Evolutionary conservation across 768 basidiomycete genomes (phyloP), one percentile per base, ranked within the genome.

Genomic region (Sarcodon aspratus): DNA sequence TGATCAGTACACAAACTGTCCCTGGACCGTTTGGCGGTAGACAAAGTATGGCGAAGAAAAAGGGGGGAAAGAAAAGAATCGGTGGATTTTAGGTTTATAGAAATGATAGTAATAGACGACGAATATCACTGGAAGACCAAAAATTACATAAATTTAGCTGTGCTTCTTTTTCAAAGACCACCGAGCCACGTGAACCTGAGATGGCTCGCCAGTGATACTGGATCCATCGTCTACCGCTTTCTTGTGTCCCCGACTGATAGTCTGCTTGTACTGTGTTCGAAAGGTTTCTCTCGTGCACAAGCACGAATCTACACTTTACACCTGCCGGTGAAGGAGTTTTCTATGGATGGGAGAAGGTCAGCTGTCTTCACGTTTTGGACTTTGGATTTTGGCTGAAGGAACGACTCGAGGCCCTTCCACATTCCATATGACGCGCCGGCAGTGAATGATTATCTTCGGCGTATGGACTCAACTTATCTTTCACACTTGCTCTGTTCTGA

Each of bases 311-410:
- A 82, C 80, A 78, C 76, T 74, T 66, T 68, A 69, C 73, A 73
- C 74, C 70, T 78, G 76, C 72, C 72, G 67, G 71, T 69, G 69
- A 74, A 68, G 21, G 21, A 66, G 67, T 66, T 72, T 76, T 76
- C 73, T 76, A 86, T 87, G 85, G 82, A 84, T 83, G 82, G 79
- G 75, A 77, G 75, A 70, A 76, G 75, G 82, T 75, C 61, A 33
- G 52, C 45, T 18, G 48, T 44, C 27, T 34, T 51, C 34, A 33
- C 21, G 21, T n/a, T 13, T 37, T n/a, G 4, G 18, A 12, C 33
- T 47, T 18, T 11, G 18, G 40, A 13, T 31, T n/a, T 17, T 32
- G 40, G 9, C 34, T 31, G 10, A 18, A 11, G 13, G 18, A 45
- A 48, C 27, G 47, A 48, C 42, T 44, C 31, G 7, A 34, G 37